Evolutionary conservation across 306 rosid genomes (phyloP), one percentile per base, ranked within the genome.

Genomic region (Gynostemma pentaphyllum): DNA sequence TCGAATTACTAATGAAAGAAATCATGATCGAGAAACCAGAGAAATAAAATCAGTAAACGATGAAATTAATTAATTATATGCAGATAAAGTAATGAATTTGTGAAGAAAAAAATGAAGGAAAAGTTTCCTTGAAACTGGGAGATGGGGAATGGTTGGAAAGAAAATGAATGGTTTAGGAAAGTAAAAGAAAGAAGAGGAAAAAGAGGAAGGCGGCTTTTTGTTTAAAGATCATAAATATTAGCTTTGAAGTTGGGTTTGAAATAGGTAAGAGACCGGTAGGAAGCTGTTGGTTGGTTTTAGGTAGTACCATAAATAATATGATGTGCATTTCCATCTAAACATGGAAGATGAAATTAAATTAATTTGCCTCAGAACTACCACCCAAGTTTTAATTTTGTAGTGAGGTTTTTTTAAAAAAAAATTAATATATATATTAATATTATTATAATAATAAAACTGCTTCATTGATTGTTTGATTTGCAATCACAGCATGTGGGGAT

Each of bases 1-100:
- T 62, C 52, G 79, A 79, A 70, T 74, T 71, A 64, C 82, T 67
- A 66, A 82, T 64, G 36, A 75, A 62, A 70, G 63, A 68, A 51
- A 70, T 24, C 26, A 76, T 40, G 66, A 54, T 85, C 91, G 83
- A 30, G 1, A 64, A 64, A 10, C 40, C 69, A 64, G 54, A 26
- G 5, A 57, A 57, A 16, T 18, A 27, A 57, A 57, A 57, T n/a
- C 26, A 29, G 45, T 32, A n/a, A n/a, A n/a, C n/a, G n/a, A n/a
- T n/a, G n/a, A n/a, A n/a, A n/a, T n/a, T n/a, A n/a, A n/a, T n/a
- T n/a, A n/a, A n/a, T n/a, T n/a, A n/a, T n/a, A n/a, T n/a, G n/a
- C n/a, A n/a, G n/a, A n/a, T n/a, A n/a, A n/a, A n/a, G n/a, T n/a
- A n/a, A n/a, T n/a, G n/a, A n/a, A n/a, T n/a, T n/a, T n/a, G n/a